These are phyloP conservation scores for Colletotrichum sp. DNA, from an alignment of 2,329 filamentous ascomycete genomes.

Conservation along the genomic window DNA sequence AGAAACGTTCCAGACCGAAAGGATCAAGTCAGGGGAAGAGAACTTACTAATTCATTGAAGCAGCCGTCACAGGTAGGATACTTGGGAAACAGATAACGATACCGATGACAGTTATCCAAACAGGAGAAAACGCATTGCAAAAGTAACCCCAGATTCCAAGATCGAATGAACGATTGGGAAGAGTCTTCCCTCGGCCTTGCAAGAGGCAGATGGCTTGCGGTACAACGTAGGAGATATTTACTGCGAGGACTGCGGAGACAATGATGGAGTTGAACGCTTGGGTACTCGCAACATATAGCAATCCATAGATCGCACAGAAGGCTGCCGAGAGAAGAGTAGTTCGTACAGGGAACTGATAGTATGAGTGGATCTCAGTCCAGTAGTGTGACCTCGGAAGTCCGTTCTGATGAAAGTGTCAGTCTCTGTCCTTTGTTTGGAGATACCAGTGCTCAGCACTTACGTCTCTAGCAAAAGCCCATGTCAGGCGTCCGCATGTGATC, in stretches of 20 bases:
- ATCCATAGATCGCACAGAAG: constrained; percentile 33
- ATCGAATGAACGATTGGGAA: constrained; percentile 23
- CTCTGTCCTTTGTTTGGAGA: not conserved
- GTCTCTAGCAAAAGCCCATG: constrained; percentile 37
- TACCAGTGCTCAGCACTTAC: constrained; percentile 18
- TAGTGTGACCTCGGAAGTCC: constrained; percentile 28
- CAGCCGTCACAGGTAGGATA: constrained; percentile 19
- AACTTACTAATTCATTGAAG: constrained; percentile 2
- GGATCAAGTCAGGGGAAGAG: not conserved
- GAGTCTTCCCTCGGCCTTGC: constrained; percentile 22
- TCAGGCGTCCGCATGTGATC: constrained; percentile 32
- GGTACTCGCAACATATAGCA: constrained; percentile 34
- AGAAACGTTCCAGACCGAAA: not conserved
- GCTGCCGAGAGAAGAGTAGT: constrained; percentile 29
- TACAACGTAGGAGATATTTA: constrained; percentile 33
- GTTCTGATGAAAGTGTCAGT: not conserved
- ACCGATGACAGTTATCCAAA: constrained; percentile 25
- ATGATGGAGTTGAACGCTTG: constrained; percentile 38
- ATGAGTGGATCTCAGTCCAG: constrained; percentile 26
- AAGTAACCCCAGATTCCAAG: constrained; percentile 24
- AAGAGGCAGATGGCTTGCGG: constrained; percentile 28
- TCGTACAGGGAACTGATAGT: constrained; percentile 28
- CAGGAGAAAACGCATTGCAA: constrained; percentile 24
- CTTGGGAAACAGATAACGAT: constrained; percentile 28
- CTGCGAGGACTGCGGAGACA: constrained; percentile 28